phyloP scores from a whole-genome alignment of 345 rosid species.

The Syzygium grande region DNA sequence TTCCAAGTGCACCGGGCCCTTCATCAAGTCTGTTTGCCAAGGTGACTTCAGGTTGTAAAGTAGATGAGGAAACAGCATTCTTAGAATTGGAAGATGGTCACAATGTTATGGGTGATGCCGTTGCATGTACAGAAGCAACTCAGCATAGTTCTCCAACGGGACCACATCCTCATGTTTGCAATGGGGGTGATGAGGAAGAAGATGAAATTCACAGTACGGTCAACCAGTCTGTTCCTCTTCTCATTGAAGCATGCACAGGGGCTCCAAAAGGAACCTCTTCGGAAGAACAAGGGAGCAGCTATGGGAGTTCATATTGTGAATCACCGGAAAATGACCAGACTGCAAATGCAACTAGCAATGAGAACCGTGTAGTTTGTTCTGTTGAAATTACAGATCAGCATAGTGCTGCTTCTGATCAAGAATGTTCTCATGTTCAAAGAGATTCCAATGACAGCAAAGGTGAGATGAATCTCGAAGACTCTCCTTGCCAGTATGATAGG shows the following conservation, averaged over 20 bases:
- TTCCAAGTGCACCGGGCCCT: not conserved
- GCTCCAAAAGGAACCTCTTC: conserved; percentile 5
- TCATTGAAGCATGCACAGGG: conserved; percentile 15
- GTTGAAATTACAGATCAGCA: conserved; percentile 11
- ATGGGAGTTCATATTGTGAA: not conserved
- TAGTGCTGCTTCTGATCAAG: not conserved
- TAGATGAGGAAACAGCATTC: not conserved
- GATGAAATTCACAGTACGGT: not conserved
- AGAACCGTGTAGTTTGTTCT: not conserved
- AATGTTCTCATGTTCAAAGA: not conserved
- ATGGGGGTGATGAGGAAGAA: not conserved
- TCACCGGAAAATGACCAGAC: not conserved
- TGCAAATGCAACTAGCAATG: conserved; percentile 11
- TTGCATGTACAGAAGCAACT: not conserved
- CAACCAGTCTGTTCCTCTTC: not conserved
- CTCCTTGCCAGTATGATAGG: conserved; percentile 10
- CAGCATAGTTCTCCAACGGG: not conserved
- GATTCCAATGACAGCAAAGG: conserved; percentile 10
- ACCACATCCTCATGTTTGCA: not conserved
- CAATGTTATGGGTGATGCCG: not conserved
- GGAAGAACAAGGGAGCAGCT: conserved; percentile 7
- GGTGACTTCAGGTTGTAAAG: not conserved
- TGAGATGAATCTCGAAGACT: conserved; percentile 5
- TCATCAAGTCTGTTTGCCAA: not conserved
- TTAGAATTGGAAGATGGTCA: not conserved